Percentiles rank a stretch among this genome's conserved stretches.
Evolutionary conservation across 768 basidiomycete species (phyloP).

Genomic region (Agrocybe praecox): DNA sequence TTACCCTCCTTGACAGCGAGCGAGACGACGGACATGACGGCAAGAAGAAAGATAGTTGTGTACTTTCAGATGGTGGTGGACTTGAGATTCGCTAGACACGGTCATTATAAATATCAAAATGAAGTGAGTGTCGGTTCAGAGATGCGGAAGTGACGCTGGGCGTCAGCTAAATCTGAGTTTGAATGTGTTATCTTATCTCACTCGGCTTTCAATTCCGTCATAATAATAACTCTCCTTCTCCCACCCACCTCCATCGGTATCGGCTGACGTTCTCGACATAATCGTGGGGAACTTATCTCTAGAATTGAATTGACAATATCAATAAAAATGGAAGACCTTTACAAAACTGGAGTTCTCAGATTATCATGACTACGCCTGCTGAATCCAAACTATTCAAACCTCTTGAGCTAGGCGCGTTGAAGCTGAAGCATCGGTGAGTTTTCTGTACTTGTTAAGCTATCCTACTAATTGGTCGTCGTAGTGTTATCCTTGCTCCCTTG

Average conservation of each 20-base stretch:
- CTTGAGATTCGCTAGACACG: not conserved
- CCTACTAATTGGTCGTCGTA: not conserved
- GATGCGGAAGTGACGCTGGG: not conserved
- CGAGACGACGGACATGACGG: conserved; percentile 32
- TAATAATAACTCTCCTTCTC: not conserved
- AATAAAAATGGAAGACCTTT: no score
- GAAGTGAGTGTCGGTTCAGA: not conserved
- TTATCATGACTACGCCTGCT: conserved; percentile 1
- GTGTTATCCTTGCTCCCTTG: conserved; percentile 17
- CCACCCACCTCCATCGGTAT: not conserved
- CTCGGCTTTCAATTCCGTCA: conserved; percentile 1
- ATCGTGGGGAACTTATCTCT: not conserved
- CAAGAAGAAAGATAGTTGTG: not conserved
- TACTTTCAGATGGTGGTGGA: not conserved
- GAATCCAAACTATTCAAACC: conserved; percentile 14
- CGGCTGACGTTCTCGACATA: no score
- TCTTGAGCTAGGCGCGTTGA: conserved; percentile 9
- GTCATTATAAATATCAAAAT: conserved; percentile 8
- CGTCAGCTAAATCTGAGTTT: not conserved
- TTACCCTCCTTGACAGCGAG: conserved; percentile 22
- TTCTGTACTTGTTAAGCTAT: not conserved
- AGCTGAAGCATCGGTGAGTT: conserved; percentile 13
- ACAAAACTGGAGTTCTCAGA: not conserved
- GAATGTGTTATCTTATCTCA: conserved; percentile 6
- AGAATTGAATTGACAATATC: no score